A percentile compares a stretch with the other conserved stretches of the same genome.
These are phyloP conservation scores for Metschnikowia reukaufii DNA, from an alignment of 805 yeast species.

Conservation along the genomic window DNA sequence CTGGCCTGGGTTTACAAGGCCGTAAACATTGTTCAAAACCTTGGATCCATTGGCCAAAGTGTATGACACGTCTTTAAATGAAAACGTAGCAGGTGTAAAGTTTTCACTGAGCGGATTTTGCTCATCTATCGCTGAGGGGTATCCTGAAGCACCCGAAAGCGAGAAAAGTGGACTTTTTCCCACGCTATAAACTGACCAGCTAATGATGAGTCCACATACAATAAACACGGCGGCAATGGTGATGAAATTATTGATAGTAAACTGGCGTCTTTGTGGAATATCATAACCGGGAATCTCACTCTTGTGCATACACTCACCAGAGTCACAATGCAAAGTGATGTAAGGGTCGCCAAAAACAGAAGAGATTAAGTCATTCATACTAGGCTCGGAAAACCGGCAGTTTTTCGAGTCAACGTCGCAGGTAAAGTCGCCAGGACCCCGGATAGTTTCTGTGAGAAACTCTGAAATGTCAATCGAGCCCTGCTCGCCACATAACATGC, in stretches of 20 bases:
- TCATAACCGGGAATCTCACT: slow-evolving; percentile 92
- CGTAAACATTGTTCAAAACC: slow-evolving; percentile 66
- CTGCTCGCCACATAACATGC: slow-evolving; percentile 89
- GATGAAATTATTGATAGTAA: slow-evolving; percentile 48
- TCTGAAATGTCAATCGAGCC: slow-evolving; percentile 96
- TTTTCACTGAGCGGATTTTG: slow-evolving; percentile 47
- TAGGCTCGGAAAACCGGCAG: slow-evolving; percentile 89
- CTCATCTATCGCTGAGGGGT: slow-evolving; percentile 23
- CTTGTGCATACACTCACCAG: slow-evolving; percentile 91
- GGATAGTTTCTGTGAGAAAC: slow-evolving; percentile 82
- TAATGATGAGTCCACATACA: slow-evolving; percentile 43
- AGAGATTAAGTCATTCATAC: slow-evolving; percentile 88
- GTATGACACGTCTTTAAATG: slow-evolving; percentile 75
- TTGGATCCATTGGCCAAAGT: slow-evolving; percentile 43
- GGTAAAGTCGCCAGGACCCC: slow-evolving; percentile 89
- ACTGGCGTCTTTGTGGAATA: slow-evolving; percentile 53
- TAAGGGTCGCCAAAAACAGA: slow-evolving; percentile 94
- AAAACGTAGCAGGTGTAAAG: slow-evolving; percentile 66
- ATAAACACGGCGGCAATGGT: slow-evolving; percentile 45
- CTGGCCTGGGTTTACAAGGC: slow-evolving; percentile 81
- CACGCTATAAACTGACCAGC: slow-evolving; percentile 48
- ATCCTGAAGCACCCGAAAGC: slow-evolving; percentile 30
- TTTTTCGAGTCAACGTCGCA: slow-evolving; percentile 64
- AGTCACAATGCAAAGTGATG: slow-evolving; percentile 74
- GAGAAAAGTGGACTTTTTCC: slow-evolving; percentile 62